A percentile compares a stretch with the other conserved stretches of the same genome.
Conservation (phyloP, 306 rosid genomes). For the Lotus japonicus region DNA sequence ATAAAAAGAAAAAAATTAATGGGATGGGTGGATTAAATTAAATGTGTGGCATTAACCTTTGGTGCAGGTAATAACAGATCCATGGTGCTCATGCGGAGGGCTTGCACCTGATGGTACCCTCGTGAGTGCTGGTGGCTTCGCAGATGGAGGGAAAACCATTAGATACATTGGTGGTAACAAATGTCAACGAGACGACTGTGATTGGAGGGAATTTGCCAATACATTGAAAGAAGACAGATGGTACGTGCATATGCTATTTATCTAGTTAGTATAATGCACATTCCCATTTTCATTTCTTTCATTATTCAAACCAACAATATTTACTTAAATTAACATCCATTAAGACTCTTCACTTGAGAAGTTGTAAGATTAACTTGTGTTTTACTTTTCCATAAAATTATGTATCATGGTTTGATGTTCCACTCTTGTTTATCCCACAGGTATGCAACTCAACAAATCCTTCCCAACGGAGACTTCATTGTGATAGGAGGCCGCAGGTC, state of each 20-base stretch:
- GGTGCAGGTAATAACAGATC: slow-evolving; percentile 47
- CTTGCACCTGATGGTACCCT: slow-evolving; percentile 55
- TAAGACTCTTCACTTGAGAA: too few relatives aligned
- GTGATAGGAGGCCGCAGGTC: slow-evolving; percentile 70
- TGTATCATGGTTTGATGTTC: not conserved
- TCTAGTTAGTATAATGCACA: not conserved
- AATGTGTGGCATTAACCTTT: not conserved
- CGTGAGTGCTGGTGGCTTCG: slow-evolving; percentile 64
- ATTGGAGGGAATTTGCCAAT: slow-evolving; percentile 35
- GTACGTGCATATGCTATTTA: slow-evolving; percentile 31
- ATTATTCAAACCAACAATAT: too few relatives aligned
- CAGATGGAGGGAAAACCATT: slow-evolving; percentile 36
- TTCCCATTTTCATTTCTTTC: not conserved
- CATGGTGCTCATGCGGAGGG: slow-evolving; percentile 97
- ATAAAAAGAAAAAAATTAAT: not conserved
- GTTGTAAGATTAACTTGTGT: too few relatives aligned
- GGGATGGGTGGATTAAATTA: too few relatives aligned
- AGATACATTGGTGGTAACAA: slow-evolving; percentile 31
- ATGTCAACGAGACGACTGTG: slow-evolving; percentile 40
- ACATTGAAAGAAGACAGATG: slow-evolving; percentile 54
- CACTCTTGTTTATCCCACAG: not conserved
- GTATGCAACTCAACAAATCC: slow-evolving; percentile 65
- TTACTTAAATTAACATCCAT: too few relatives aligned
- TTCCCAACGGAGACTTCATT: slow-evolving; percentile 46
- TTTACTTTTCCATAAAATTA: not conserved